Conservation (phyloP, 164 flowering plant genomes). For the Tinospora cordifolia region DNA sequence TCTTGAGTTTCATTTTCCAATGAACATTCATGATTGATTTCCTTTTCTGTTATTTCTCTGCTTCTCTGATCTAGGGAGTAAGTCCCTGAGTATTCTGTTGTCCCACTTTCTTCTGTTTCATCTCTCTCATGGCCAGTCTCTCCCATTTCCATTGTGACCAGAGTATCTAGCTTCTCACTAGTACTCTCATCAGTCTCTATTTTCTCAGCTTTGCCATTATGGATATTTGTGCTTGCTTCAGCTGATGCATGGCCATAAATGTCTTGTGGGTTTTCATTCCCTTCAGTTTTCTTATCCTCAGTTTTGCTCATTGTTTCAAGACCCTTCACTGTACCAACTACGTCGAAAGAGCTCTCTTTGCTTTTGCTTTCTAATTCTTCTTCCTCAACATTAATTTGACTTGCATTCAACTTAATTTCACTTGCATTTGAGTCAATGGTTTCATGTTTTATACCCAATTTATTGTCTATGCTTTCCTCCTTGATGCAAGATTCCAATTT, state of each 20-base stretch:
- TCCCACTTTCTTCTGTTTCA: slow-evolving; percentile 5
- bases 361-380: slow-evolving; percentile 11
- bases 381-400: slow-evolving; percentile 9
- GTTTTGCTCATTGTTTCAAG: slow-evolving; percentile 8
- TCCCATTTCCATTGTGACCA: not conserved
- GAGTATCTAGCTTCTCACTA: not conserved
- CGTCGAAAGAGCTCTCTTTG: slow-evolving; percentile 4
- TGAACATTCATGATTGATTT: not conserved
- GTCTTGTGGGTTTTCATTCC: slow-evolving; percentile 10
- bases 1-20: slow-evolving; percentile 1
- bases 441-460: not conserved
- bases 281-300: slow-evolving; percentile 16
- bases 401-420: too few relatives aligned
- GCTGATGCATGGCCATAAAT: not conserved
- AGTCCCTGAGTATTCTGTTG: slow-evolving; percentile 1
- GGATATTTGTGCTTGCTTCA: slow-evolving; percentile 1
- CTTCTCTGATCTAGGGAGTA: not conserved
- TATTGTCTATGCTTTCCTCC: slow-evolving; percentile 1
- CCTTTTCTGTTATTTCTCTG: not conserved
- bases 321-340: slow-evolving; percentile 4
- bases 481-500: slow-evolving; percentile 1
- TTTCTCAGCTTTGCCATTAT: slow-evolving; percentile 13
- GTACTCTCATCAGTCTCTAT: not conserved
- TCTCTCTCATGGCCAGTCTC: not conserved
- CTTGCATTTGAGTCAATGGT: slow-evolving; percentile 10